Base-by-base conservation (phyloP, 108 stramenopile genomes). In the Pseudonitzschia multistriata region DNA sequence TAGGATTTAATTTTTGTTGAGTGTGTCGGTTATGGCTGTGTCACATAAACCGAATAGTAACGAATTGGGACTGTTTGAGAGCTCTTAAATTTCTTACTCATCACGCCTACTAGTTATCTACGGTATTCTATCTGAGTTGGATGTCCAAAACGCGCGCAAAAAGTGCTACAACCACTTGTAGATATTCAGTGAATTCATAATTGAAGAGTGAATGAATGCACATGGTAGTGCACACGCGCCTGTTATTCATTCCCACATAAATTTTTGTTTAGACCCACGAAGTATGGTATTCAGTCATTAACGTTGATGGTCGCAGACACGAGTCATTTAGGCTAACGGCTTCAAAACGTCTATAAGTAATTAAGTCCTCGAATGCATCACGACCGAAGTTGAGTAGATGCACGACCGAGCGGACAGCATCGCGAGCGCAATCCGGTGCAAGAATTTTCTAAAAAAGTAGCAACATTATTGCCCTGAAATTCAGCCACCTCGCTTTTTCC, bases 241-340 rank as follows among this genome's bases (percentile, higher is more conserved):
- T 25, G 50, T 24, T 11, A 22, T 22, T 22, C 5, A 25, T 52
- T 52, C 50, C 50, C 50, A 52, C 50, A 52, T 52, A 52, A 52
- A 52, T 25, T 52, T 52, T 25, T 19, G 50, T 25, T 5, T 24
- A 52, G 24, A 25, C 50, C 50, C 50, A 19, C 50, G 50, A 11
- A 52, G 19, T 52, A 7, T 52, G 24, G 3, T 25, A 52, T 19
- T 11, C 7, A 3, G 42, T 24, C 25, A 52, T 52, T 2, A n/a
- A n/a, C n/a, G n/a, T n/a, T 25, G 21, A 25, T 52, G 50, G 50
- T 52, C 50, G 50, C 50, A 52, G 2, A 52, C 50, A 52, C 50
- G 50, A 52, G 50, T 52, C 21, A 52, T 24, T 10, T 52, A 1
- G 15, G 42, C n/a, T 45, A 45, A 45, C 42, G 42, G 42, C 42